phyloP scores from a whole-genome alignment of 768 basidiomycete genomes.

The Hericium alpestre region DNA sequence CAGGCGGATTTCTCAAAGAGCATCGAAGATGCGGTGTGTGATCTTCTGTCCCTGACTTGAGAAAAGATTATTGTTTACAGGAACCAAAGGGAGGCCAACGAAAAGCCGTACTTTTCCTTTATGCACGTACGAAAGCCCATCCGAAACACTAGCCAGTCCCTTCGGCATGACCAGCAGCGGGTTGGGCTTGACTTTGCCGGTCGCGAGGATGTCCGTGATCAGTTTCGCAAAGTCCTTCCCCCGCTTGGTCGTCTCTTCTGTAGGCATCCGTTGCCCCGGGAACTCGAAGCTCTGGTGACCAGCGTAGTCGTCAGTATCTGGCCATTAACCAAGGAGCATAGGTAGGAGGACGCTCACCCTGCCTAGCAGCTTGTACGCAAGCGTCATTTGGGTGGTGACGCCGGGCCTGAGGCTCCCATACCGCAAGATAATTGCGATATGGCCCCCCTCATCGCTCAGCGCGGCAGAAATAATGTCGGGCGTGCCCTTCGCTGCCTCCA shows the following conservation, averaged over 20 bases:
- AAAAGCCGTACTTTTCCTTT: background rate
- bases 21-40: background rate
- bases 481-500: background rate
- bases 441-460: slow-evolving; percentile 5
- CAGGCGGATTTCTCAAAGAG: background rate
- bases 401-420: background rate
- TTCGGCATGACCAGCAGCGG: slow-evolving; percentile 16
- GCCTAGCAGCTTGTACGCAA: background rate
- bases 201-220: slow-evolving; percentile 10
- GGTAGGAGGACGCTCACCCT: background rate
- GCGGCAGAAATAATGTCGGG: slow-evolving; percentile 2
- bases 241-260: background rate
- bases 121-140: slow-evolving; percentile 3
- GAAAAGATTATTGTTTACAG: too few relatives aligned
- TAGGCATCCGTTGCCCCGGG: slow-evolving; percentile 7
- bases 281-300: slow-evolving; percentile 8
- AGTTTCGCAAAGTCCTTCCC: slow-evolving; percentile 3
- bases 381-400: background rate
- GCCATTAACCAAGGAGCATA: background rate
- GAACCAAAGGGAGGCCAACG: background rate
- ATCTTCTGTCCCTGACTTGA: background rate
- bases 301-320: background rate
- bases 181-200: slow-evolving; percentile 15
- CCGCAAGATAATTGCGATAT: background rate
- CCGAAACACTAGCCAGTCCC: slow-evolving; percentile 14